Evolutionary conservation across 1,284 basidiomycete species (phyloP).

Genomic region (Ceratorhiza oryzae-sativae): DNA sequence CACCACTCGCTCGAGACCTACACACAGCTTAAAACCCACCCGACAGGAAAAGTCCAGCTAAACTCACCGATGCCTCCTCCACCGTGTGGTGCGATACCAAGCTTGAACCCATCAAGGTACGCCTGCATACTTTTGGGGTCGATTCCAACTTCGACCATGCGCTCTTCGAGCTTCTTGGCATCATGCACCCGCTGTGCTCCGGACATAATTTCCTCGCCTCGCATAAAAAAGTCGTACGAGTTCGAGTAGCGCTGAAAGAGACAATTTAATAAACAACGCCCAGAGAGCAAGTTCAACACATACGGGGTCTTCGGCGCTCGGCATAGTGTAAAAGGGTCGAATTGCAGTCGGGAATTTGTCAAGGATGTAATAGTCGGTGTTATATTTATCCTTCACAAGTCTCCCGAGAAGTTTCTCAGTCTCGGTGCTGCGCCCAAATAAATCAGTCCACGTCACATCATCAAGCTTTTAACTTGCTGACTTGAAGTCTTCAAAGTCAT

Average conservation of each 20-base stretch:
- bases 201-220: conserved; percentile 97
- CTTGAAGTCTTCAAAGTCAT: conserved; percentile 87
- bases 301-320: conserved; percentile 86
- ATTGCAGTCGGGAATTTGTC: conserved; percentile 95
- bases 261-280: neutral
- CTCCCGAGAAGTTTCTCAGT: conserved; percentile 93
- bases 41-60: neutral
- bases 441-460: neutral
- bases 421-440: conserved; percentile 66
- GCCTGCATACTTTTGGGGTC: conserved; percentile 87
- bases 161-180: conserved; percentile 77
- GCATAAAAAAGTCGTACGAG: conserved; percentile 99
- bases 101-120: conserved; percentile 93
- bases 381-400: conserved; percentile 89
- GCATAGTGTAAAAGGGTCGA: conserved; percentile 99
- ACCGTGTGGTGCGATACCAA: conserved; percentile 91
- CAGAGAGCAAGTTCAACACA: conserved; percentile 47
- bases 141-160: conserved; percentile 77
- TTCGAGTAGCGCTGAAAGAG: conserved; percentile 88
- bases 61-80: conserved; percentile 73
- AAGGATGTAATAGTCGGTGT: conserved; percentile 97
- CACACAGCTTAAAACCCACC: neutral
- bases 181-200: conserved; percentile 98
- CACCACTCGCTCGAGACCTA: conserved; percentile 88
- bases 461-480: conserved; percentile 53